A percentile compares a stretch with the other conserved stretches of the same genome.
Conservation (phyloP, 257 asterid genomes). For the Fraxinus cuspidata region DNA sequence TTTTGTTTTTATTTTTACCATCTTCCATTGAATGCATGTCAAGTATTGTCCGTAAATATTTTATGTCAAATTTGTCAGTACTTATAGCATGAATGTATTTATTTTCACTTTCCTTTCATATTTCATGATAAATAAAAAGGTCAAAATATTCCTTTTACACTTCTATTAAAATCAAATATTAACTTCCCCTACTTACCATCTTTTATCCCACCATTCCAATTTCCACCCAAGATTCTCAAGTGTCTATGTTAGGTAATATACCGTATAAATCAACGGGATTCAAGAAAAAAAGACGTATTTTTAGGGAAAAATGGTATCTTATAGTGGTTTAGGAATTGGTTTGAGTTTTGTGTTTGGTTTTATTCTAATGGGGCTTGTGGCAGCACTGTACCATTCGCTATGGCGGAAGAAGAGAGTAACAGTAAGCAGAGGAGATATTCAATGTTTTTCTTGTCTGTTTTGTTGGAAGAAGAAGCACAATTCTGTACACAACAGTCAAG, state of each 20-base stretch:
- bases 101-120: neutral
- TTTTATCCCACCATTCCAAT: constrained; percentile 9
- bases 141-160: too few species aligned
- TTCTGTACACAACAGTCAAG: constrained; percentile 29
- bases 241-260: constrained; percentile 46
- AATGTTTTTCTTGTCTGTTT: constrained; percentile 38
- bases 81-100: too few species aligned
- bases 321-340: constrained; percentile 40
- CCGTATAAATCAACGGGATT: too few species aligned
- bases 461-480: constrained; percentile 51
- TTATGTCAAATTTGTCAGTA: too few species aligned
- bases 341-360: constrained; percentile 68
- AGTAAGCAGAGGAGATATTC: constrained; percentile 28
- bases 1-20: too few species aligned
- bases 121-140: neutral
- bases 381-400: constrained; percentile 59
- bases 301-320: too few species aligned
- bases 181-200: too few species aligned
- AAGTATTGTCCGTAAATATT: too few species aligned
- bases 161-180: too few species aligned
- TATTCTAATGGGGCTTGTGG: constrained; percentile 66
- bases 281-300: too few species aligned
- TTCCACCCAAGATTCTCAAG: constrained; percentile 24
- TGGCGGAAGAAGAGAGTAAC: constrained; percentile 65
- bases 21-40: too few species aligned